A percentile compares a stretch with the other conserved stretches of the same genome.
Conservation (phyloP, 768 basidiomycete genomes). For the Trametes punicea region DNA sequence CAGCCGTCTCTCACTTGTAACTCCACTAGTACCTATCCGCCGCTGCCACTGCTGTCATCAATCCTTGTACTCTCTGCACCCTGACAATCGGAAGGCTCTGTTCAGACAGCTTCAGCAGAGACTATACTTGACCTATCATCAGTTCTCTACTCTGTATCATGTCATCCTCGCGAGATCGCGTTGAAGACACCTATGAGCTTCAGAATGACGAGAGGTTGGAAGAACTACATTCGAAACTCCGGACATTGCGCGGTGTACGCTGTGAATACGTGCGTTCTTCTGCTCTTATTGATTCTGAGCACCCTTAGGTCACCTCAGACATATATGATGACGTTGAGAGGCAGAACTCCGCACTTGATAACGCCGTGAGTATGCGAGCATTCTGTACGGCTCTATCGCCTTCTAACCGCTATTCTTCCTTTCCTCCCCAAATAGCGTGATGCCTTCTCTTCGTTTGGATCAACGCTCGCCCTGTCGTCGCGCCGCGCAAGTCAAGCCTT, state of each 20-base stretch:
- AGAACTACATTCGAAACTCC: conserved; percentile 80
- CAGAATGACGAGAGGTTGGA: conserved; percentile 87
- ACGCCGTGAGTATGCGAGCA: conserved; percentile 50
- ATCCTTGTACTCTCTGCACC: too few species aligned
- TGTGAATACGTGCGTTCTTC: not conserved
- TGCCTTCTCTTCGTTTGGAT: conserved; percentile 62
- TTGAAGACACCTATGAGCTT: conserved; percentile 74
- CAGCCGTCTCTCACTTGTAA: not conserved
- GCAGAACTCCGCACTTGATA: conserved; percentile 76
- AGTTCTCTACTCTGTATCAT: conserved; percentile 25
- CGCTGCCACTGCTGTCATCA: not conserved
- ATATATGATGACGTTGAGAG: conserved; percentile 82
- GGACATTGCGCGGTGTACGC: conserved; percentile 74
- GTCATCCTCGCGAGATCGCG: conserved; percentile 37
- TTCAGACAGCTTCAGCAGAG: too few species aligned
- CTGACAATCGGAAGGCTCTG: too few species aligned
- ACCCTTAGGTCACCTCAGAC: conserved; percentile 74
- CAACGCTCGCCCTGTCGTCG: conserved; percentile 61
- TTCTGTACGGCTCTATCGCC: not conserved
- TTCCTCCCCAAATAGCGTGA: conserved; percentile 43
- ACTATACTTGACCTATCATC: too few species aligned
- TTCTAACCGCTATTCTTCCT: not conserved
- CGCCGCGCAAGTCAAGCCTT: conserved; percentile 71
- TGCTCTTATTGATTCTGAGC: not conserved
- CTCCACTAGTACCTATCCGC: not conserved